Base-by-base conservation (phyloP, 23 red algal species). In the Pyropia haitanensis region DNA sequence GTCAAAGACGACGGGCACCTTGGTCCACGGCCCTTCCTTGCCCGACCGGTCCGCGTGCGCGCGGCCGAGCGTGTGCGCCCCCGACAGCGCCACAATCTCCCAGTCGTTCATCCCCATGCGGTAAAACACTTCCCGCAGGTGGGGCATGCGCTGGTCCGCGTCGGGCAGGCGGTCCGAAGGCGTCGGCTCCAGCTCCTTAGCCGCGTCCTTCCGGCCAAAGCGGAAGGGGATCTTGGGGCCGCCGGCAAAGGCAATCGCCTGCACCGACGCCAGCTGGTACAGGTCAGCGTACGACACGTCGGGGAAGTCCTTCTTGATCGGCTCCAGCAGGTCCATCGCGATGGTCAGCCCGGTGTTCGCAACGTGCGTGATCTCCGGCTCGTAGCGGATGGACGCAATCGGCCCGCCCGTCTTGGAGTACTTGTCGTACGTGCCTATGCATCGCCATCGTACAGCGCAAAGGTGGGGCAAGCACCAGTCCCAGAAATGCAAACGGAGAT, bases 61-160 rank as follows among this genome's bases (percentile, higher is more conserved):
- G 49, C 86, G 79, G 18, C 92, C 92, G 49, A 96, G 63, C 5
- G 92, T 96, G 65, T 96, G 92, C 7, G 84, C 92, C 0, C 92
- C 92, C 61, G 76, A 83, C 65, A 96, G 60, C 28, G 72, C 70
- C 5, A 84, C 80, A 52, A 96, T 96, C 68, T 96, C 92, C 56
- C 51, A 49, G 64, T 96, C 92, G 31, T 85, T 87, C 24, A 96
- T 86, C n/a, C 92, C 92, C 92, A 96, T 96, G 18, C 92, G 76
- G 55, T 96, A 87, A 52, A 96, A 96, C 17, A 90, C 73, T 19
- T 77, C 66, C 2, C 92, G 78, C 44, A 96, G 67, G 71, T 96
- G 92, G 2, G 53, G 26, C 73, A 88, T 70, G 15, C 76, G 28
- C 68, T 90, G 68, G 58, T 82, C 79, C 16, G 78, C 77, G 60